Conservation (phyloP, 2,329 filamentous ascomycete species). For the Lasiodiplodia gonubiensis region DNA sequence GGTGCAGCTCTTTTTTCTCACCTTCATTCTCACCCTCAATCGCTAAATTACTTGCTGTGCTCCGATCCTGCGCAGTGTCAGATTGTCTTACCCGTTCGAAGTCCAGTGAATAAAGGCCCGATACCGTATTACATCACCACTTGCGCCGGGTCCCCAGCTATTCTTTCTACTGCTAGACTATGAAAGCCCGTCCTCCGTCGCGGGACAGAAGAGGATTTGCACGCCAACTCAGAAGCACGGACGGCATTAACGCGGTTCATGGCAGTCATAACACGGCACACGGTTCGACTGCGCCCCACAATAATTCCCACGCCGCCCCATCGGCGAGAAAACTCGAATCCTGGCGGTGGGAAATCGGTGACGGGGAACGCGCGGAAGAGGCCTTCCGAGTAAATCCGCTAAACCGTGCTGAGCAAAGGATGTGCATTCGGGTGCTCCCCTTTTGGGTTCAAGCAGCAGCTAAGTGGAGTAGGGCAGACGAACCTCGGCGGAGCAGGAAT, state of each 20-base stretch:
- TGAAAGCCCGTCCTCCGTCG: too few relatives aligned
- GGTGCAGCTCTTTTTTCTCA: neutral
- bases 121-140: too few relatives aligned
- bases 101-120: too few relatives aligned
- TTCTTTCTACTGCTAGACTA: too few relatives aligned
- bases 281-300: neutral
- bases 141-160: too few relatives aligned
- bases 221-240: neutral
- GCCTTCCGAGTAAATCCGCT: neutral
- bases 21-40: neutral
- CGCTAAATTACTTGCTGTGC: too few relatives aligned
- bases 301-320: neutral
- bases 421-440: neutral
- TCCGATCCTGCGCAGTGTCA: too few relatives aligned
- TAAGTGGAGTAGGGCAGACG: neutral
- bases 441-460: neutral
- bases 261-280: neutral
- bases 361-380: neutral
- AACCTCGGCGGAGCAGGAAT: neutral
- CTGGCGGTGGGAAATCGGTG: neutral
- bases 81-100: too few relatives aligned
- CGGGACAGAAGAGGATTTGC: neutral
- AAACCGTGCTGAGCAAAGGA: neutral
- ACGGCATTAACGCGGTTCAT: neutral
- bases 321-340: neutral